phyloP scores from a whole-genome alignment of 441 rosid species.

The Syzygium syzygioides region DNA sequence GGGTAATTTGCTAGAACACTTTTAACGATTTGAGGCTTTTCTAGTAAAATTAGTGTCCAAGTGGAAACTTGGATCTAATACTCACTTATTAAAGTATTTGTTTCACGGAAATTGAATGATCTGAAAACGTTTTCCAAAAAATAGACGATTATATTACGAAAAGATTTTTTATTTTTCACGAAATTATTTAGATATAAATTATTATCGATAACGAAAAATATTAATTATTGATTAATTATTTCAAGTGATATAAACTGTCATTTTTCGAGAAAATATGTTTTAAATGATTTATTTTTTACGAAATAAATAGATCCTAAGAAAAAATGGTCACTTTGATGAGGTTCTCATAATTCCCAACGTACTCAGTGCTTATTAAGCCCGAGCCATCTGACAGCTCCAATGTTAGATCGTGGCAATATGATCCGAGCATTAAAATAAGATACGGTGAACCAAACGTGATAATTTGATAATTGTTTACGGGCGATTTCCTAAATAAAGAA shows the following conservation, averaged over 20 bases:
- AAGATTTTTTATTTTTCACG: too few species aligned
- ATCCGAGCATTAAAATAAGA: neutral
- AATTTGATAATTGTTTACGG: neutral
- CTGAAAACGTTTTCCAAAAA: too few species aligned
- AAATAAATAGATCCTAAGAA: neutral
- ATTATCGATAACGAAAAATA: too few species aligned
- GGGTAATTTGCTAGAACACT: neutral
- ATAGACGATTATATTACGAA: too few species aligned
- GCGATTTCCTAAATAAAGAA: neutral
- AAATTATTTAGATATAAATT: too few species aligned
- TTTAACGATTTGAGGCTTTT: neutral
- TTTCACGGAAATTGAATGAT: too few species aligned
- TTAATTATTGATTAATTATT: too few species aligned
- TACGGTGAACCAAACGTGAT: neutral
- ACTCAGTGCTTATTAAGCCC: neutral
- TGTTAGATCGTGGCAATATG: neutral
- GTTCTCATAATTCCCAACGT: neutral
- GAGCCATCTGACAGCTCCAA: neutral
- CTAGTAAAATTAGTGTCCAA: neutral
- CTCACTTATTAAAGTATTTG: neutral
- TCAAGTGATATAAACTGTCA: too few species aligned
- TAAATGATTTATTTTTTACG: too few species aligned
- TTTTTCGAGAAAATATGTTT: too few species aligned
- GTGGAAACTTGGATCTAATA: neutral
- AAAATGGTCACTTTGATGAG: neutral